Conservation (phyloP, 2,329 filamentous ascomycete species). For the Thermoascus crustaceus region DNA sequence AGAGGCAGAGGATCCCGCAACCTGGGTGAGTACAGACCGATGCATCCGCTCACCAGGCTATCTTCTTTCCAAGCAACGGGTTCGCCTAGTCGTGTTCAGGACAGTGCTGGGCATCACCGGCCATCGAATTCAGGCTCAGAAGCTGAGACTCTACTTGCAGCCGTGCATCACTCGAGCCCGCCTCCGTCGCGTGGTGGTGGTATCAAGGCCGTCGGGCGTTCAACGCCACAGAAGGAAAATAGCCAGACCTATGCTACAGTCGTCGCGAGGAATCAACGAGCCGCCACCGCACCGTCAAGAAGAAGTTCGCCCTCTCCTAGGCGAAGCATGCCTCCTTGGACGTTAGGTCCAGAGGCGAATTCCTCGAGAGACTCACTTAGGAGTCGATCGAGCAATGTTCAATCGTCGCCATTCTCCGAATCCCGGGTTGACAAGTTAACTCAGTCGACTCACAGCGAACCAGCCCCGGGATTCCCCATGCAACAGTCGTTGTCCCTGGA, state of each 20-base stretch:
- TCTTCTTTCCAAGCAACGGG: slow-evolving; percentile 23
- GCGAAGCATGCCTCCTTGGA: slow-evolving; percentile 8
- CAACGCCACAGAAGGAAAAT: slow-evolving; percentile 18
- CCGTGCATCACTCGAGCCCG: slow-evolving; percentile 31
- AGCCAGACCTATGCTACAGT: slow-evolving; percentile 28
- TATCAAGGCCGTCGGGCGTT: slow-evolving; percentile 5
- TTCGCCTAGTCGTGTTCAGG: slow-evolving; percentile 20
- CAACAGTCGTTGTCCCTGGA: slow-evolving; percentile 14
- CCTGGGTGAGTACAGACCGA: slow-evolving; percentile 17
- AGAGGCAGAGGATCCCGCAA: slow-evolving; percentile 10
- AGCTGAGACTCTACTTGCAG: slow-evolving; percentile 31
- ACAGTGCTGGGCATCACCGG: slow-evolving; percentile 10
- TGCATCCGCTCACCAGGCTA: slow-evolving; percentile 16
- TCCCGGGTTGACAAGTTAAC: slow-evolving; percentile 17
- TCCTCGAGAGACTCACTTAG: slow-evolving; percentile 24
- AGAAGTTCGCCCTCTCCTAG: slow-evolving; percentile 7
- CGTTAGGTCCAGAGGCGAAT: slow-evolving; percentile 17
- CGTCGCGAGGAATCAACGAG: slow-evolving; percentile 12
- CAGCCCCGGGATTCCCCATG: slow-evolving; percentile 16
- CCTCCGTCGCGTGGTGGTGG: slow-evolving; percentile 16
- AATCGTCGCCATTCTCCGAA: slow-evolving; percentile 24
- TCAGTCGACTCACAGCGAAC: slow-evolving; percentile 26
- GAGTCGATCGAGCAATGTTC: slow-evolving; percentile 16
- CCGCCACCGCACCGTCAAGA: slow-evolving; percentile 11
- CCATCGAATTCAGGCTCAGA: slow-evolving; percentile 22